A percentile compares a stretch with the other conserved stretches of the same genome.
Evolutionary conservation across 176 grass and related monocot genomes (phyloP).

Genomic region (Eragrostis nindensis): DNA sequence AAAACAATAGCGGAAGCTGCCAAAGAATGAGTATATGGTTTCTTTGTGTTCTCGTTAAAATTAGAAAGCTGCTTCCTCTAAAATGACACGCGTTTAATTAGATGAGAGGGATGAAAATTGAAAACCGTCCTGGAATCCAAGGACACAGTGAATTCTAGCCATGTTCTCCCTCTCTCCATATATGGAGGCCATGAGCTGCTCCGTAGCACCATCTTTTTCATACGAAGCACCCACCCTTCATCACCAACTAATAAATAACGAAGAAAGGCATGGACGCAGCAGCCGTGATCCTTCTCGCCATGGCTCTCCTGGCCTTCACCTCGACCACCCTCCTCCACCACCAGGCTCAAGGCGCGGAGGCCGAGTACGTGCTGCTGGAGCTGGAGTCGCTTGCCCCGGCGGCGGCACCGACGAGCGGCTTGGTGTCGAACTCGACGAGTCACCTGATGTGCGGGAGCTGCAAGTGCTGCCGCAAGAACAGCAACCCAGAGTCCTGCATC

Average conservation of each 20-base stretch:
- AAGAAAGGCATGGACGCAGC: background rate
- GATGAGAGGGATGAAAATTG: background rate
- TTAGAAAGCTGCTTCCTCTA: background rate
- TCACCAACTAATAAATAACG: background rate
- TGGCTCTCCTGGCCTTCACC: background rate
- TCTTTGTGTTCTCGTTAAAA: no score
- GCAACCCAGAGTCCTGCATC: constrained; percentile 16
- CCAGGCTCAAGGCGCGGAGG: background rate
- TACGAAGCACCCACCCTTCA: background rate
- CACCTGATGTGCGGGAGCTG: constrained; percentile 36
- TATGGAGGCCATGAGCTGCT: background rate
- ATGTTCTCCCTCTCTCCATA: background rate
- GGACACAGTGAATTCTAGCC: no score
- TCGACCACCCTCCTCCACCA: background rate
- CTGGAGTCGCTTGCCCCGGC: background rate
- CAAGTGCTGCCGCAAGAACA: constrained; percentile 38
- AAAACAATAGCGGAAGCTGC: background rate
- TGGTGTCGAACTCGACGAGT: background rate
- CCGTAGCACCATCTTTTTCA: background rate
- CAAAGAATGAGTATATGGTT: background rate
- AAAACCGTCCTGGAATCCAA: background rate
- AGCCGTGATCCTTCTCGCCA: background rate
- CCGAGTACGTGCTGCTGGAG: constrained; percentile 15
- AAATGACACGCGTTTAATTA: background rate
- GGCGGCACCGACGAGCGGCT: background rate